Conservation (phyloP, 2,329 filamentous ascomycete species). For the Aulographum hederae region DNA sequence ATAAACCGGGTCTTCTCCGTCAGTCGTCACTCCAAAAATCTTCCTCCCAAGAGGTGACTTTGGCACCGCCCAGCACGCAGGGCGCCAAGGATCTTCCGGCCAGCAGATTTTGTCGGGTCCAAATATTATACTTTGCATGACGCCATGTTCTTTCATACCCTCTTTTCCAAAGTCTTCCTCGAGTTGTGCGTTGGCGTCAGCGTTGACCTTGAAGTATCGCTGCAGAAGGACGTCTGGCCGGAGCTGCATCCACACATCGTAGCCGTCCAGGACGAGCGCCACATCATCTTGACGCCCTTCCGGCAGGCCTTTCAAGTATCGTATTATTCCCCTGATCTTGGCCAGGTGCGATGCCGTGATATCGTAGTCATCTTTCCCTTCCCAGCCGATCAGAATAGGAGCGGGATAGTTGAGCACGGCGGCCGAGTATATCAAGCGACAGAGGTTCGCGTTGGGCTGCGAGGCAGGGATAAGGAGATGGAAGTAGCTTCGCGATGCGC, state of each 20-base stretch:
- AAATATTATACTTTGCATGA: conserved; percentile 20
- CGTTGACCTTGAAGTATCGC: conserved; percentile 33
- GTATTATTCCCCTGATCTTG: conserved; percentile 23
- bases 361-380: conserved; percentile 1
- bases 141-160: conserved; percentile 11
- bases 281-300: conserved; percentile 32
- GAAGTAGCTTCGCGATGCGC: conserved; percentile 11
- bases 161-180: conserved; percentile 10
- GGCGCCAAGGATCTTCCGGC: conserved; percentile 17
- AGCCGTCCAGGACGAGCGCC: conserved; percentile 39
- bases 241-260: conserved; percentile 41
- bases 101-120: conserved; percentile 28
- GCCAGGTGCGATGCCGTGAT: conserved; percentile 22
- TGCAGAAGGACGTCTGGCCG: conserved; percentile 38
- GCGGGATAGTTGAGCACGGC: conserved; percentile 35
- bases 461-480: conserved; percentile 31
- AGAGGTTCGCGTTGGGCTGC: conserved; percentile 23
- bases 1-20: conserved; percentile 10
- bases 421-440: conserved; percentile 31
- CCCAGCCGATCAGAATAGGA: conserved; percentile 28
- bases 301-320: conserved; percentile 16
- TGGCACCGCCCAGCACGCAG: conserved; percentile 24
- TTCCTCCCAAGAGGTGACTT: conserved; percentile 12
- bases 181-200: conserved; percentile 29
- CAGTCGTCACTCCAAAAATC: conserved; percentile 20